phyloP scores from a whole-genome alignment of 2,329 filamentous ascomycete genomes.

The Exophiala sp. region DNA sequence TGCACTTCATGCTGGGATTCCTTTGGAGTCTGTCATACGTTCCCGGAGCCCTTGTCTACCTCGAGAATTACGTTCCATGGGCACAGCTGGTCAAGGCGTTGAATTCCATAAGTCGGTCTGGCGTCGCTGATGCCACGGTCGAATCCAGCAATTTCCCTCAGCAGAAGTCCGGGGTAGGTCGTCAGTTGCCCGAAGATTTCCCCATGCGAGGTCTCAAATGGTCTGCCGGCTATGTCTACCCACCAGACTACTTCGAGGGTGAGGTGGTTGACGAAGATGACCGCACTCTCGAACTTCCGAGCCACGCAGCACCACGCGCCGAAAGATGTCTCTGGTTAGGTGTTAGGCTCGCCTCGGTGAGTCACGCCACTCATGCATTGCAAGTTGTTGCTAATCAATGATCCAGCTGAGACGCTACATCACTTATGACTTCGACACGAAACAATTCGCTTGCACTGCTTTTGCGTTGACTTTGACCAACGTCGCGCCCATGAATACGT shows the following conservation, averaged over 20 bases:
- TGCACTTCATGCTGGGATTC: constrained; percentile 55
- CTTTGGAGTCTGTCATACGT: constrained; percentile 43
- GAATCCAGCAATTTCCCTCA: constrained; percentile 42
- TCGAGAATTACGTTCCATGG: constrained; percentile 51
- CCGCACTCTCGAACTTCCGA: constrained; percentile 49
- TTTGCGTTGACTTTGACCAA: constrained; percentile 11
- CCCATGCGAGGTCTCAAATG: constrained; percentile 55
- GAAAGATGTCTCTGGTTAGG: constrained; percentile 53
- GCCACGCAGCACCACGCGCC: constrained; percentile 46
- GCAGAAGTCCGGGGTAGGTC: constrained; percentile 37
- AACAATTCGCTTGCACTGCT: constrained; percentile 34
- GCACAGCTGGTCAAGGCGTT: constrained; percentile 48
- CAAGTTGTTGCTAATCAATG: constrained; percentile 13
- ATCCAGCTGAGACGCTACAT: constrained; percentile 36
- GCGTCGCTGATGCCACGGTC: constrained; percentile 35
- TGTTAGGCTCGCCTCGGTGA: constrained; percentile 41
- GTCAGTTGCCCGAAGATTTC: constrained; percentile 59
- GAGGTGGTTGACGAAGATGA: constrained; percentile 54
- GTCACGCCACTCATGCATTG: constrained; percentile 12
- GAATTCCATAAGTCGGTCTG: constrained; percentile 49
- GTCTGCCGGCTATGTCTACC: constrained; percentile 46
- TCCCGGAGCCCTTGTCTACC: constrained; percentile 37
- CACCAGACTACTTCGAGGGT: constrained; percentile 49
- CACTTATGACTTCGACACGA: constrained; percentile 33
- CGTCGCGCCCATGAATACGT: constrained; percentile 8